A percentile compares a stretch with the other conserved stretches of the same genome.
Evolutionary conservation across 192 early-diverging fungal species (phyloP).

Genomic region (Coemansia sp.): DNA sequence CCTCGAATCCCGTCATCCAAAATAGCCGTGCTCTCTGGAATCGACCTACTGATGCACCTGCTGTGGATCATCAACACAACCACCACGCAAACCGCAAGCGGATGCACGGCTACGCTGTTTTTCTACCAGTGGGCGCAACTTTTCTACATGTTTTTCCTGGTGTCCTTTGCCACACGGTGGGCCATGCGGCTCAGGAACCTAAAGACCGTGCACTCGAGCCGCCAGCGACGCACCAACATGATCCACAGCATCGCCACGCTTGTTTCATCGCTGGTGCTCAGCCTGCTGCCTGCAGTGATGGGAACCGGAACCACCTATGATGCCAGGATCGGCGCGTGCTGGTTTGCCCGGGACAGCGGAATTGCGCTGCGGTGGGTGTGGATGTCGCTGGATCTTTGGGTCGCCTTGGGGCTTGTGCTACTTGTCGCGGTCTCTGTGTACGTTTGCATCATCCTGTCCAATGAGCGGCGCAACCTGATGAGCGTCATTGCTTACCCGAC

Average conservation of each 20-base stretch:
- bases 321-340: conserved; percentile 20
- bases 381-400: conserved; percentile 47
- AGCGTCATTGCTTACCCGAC: conserved; percentile 14
- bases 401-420: conserved; percentile 31
- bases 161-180: conserved; percentile 32
- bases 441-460: conserved; percentile 36
- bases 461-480: conserved; percentile 40
- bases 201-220: conserved; percentile 14
- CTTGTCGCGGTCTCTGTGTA: conserved; percentile 31
- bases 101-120: conserved; percentile 37
- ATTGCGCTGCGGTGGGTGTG: conserved; percentile 42
- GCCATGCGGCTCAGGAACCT: conserved; percentile 41
- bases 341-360: conserved; percentile 20
- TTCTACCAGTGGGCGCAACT: conserved; percentile 43
- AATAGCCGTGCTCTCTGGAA: conserved; percentile 37
- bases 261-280: conserved; percentile 22
- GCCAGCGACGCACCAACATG: conserved; percentile 20
- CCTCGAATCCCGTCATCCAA: conserved; percentile 43
- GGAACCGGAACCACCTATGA: conserved; percentile 11
- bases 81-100: neutral
- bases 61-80: conserved; percentile 44
- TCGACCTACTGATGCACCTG: conserved; percentile 36
- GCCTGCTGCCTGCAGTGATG: conserved; percentile 40
- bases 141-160: conserved; percentile 41
- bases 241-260: conserved; percentile 18